phyloP scores from a whole-genome alignment of 2,329 filamentous ascomycete genomes.

The Penicillium sp. region DNA sequence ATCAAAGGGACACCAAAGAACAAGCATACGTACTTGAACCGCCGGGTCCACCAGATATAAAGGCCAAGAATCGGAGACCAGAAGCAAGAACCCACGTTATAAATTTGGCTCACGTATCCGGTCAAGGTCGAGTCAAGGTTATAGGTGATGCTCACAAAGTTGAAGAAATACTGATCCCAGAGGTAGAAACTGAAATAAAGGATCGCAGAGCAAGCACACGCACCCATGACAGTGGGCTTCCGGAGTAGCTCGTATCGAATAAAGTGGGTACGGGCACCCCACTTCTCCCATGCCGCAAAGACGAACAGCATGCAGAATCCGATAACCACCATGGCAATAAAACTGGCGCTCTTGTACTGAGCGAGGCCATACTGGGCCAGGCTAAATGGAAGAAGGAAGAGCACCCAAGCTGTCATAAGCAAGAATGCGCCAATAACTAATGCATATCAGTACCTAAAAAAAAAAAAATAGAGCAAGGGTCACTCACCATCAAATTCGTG shows the following conservation, averaged over 20 bases:
- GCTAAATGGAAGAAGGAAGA: slow-evolving; percentile 32
- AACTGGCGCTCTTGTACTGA: slow-evolving; percentile 24
- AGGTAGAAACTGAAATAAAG: slow-evolving; percentile 26
- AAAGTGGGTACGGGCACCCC: slow-evolving; percentile 21
- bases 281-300: slow-evolving; percentile 24
- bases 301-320: slow-evolving; percentile 15
- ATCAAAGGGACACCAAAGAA: slow-evolving; percentile 21
- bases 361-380: slow-evolving; percentile 22
- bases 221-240: slow-evolving; percentile 23
- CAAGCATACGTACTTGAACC: slow-evolving; percentile 22
- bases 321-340: slow-evolving; percentile 22
- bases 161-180: slow-evolving; percentile 24
- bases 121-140: slow-evolving; percentile 19
- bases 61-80: slow-evolving; percentile 20
- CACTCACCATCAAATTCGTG: slow-evolving; percentile 62
- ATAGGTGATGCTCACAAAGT: slow-evolving; percentile 22
- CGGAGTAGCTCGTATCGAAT: slow-evolving; percentile 23
- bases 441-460: neutral
- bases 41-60: slow-evolving; percentile 16
- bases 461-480: too few species aligned
- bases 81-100: slow-evolving; percentile 22
- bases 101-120: slow-evolving; percentile 26
- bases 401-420: slow-evolving; percentile 27
- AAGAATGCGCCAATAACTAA: slow-evolving; percentile 30
- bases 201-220: slow-evolving; percentile 20